Percentiles rank a stretch among this genome's conserved stretches.
phyloP scores from a whole-genome alignment of 768 basidiomycete genomes.

The Termitomyces sp. region DNA sequence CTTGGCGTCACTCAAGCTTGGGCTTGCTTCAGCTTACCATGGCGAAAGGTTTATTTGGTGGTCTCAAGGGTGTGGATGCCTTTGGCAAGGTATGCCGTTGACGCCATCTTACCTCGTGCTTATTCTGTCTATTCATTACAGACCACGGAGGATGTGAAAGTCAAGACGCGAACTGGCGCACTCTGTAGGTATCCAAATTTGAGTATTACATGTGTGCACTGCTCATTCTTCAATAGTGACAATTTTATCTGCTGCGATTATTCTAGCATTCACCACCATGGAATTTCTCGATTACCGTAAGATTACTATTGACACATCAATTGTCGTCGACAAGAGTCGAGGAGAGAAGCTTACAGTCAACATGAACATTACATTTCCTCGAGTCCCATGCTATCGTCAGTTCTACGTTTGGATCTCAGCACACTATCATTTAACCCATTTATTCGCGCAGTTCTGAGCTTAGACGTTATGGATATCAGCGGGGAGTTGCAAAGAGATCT shows the following conservation, averaged over 20 bases:
- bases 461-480: conserved; percentile 98
- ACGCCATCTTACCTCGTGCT: background rate
- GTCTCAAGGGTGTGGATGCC: conserved; percentile 92
- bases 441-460: conserved; percentile 68
- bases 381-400: conserved; percentile 96
- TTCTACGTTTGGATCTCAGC: conserved; percentile 14
- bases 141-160: conserved; percentile 99
- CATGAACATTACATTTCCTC: conserved; percentile 91
- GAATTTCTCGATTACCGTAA: conserved; percentile 96
- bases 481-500: conserved; percentile 93
- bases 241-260: conserved; percentile 86
- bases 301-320: conserved; percentile 83
- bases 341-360: conserved; percentile 92
- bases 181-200: conserved; percentile 54
- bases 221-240: conserved; percentile 60
- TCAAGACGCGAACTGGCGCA: conserved; percentile 94
- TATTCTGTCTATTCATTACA: conserved; percentile 26
- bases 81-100: conserved; percentile 85
- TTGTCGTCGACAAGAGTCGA: conserved; percentile 91
- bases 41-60: conserved; percentile 75
- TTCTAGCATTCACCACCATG: conserved; percentile 85
- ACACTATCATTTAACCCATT: background rate
- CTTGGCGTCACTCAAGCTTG: conserved; percentile 20
- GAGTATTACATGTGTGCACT: background rate
- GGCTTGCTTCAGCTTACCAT: conserved; percentile 41